phyloP scores from a whole-genome alignment of 805 yeast species.

The Metschnikowia amazonensis region DNA sequence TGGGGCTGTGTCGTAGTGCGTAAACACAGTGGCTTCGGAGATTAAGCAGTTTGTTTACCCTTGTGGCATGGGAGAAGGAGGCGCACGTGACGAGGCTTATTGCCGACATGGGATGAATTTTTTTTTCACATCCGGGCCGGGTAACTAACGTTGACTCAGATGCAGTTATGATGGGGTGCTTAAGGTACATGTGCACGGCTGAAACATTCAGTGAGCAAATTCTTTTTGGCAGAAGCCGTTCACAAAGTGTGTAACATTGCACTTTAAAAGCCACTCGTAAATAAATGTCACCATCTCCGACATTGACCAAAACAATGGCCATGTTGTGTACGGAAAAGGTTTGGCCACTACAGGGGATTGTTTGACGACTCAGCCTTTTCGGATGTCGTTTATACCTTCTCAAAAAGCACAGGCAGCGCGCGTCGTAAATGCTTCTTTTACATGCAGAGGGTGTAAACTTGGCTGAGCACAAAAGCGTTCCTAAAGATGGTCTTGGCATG shows the following conservation, averaged over 20 bases:
- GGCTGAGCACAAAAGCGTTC: neutral
- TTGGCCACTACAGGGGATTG: neutral
- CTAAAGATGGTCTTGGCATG: neutral
- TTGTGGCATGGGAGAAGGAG: neutral
- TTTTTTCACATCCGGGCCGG: neutral
- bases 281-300: neutral
- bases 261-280: neutral
- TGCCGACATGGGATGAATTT: neutral
- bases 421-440: slow-evolving; percentile 4
- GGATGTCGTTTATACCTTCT: slow-evolving; percentile 4
- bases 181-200: slow-evolving; percentile 3
- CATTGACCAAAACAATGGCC: neutral
- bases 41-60: too few relatives aligned
- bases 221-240: too few relatives aligned
- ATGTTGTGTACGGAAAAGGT: neutral
- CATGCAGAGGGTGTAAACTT: neutral
- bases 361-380: neutral
- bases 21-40: too few relatives aligned
- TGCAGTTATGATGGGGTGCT: neutral
- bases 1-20: too few relatives aligned
- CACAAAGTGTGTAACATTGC: neutral
- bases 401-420: neutral
- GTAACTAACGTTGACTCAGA: neutral
- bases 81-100: neutral
- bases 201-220: neutral